These are phyloP conservation scores for Fragilaria radians DNA, from an alignment of 108 stramenopile species.

Conservation along the genomic window DNA sequence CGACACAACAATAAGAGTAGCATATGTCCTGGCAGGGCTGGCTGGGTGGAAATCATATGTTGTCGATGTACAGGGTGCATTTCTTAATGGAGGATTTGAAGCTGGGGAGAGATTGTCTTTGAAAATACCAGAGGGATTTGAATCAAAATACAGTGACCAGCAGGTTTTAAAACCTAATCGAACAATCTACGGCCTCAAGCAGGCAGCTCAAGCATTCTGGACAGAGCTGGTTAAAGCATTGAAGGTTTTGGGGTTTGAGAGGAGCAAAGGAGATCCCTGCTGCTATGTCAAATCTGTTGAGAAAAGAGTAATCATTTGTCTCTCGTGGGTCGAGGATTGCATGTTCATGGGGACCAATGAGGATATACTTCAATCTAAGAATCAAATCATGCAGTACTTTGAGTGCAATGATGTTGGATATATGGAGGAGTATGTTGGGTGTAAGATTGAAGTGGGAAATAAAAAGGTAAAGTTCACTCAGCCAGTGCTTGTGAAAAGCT, in stretches of 20 bases:
- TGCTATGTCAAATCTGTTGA: conserved; percentile 17
- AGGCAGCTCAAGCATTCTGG: conserved; percentile 29
- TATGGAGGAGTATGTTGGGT: conserved; percentile 35
- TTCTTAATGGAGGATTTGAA: too few species aligned
- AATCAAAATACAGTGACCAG: conserved; percentile 5
- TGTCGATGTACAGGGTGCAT: too few species aligned
- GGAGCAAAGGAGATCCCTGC: conserved; percentile 23
- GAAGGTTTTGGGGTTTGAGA: background rate
- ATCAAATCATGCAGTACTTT: conserved; percentile 15
- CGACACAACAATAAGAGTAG: conserved; percentile 13
- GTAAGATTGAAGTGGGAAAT: conserved; percentile 15
- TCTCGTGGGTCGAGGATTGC: conserved; percentile 39
- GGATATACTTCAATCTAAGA: conserved; percentile 2
- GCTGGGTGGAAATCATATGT: conserved; percentile 15
- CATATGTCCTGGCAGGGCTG: conserved; percentile 18
- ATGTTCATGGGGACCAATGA: conserved; percentile 9
- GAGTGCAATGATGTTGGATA: conserved; percentile 22
- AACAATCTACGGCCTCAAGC: conserved; percentile 32
- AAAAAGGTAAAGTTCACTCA: conserved; percentile 24
- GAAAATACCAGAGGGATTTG: conserved; percentile 12
- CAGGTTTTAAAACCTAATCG: conserved; percentile 4
- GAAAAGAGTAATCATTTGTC: conserved; percentile 12
- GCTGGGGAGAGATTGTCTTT: conserved; percentile 21
- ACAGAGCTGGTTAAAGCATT: conserved; percentile 6
- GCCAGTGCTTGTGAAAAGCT: conserved; percentile 36